Evolutionary conservation across 352 stramenopile species (phyloP), one percentile per base, ranked within the genome.

Genomic region (Pythium sp.): DNA sequence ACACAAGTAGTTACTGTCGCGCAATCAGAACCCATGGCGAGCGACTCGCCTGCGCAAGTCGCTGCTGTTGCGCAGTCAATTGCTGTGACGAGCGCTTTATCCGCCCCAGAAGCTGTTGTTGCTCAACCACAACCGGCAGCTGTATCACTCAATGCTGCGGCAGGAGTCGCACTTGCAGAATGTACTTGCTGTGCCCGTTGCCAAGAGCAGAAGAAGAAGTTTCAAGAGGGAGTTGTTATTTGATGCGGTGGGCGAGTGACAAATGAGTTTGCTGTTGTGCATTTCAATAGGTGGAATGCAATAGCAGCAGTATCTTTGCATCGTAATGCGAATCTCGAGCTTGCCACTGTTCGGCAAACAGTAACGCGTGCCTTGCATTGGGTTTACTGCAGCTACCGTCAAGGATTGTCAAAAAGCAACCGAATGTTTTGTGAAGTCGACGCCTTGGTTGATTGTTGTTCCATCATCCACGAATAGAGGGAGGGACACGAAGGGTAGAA

Each of bases 191-290:
- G 55, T 22, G 55, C 30, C 5, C 55, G 55, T 18, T 60, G 55
- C 55, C 55, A 60, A 43, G 55, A 60, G 3, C 36, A 34, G 55
- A 60, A 60, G 30, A 34, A 60, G 55, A 41, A 60, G 20, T 60
- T 51, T 7, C 43, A 51, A 22, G 43, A 51, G 12, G 43, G 20
- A 22, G 43, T 51, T 51, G 43, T 51, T 51, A 51, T 51, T 51
- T 51, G 43, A 51, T 51, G 43, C 5, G 14, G 12, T 6, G 36
- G 38, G 38, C 20, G 18, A 24, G 1, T 51, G 18, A 20, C 5
- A 49, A 51, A 11, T 22, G 18, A 7, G 18, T 51, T 51, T 24
- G 43, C 18, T 11, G 43, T 18, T 51, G 43, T 24, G 43, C 22
- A 18, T 51, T 12, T 24, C 6, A 24, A 51, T 24, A 51, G 7